These are phyloP conservation scores for Tephrocybe rancida DNA, from an alignment of 768 basidiomycete species.

Conservation along the genomic window DNA sequence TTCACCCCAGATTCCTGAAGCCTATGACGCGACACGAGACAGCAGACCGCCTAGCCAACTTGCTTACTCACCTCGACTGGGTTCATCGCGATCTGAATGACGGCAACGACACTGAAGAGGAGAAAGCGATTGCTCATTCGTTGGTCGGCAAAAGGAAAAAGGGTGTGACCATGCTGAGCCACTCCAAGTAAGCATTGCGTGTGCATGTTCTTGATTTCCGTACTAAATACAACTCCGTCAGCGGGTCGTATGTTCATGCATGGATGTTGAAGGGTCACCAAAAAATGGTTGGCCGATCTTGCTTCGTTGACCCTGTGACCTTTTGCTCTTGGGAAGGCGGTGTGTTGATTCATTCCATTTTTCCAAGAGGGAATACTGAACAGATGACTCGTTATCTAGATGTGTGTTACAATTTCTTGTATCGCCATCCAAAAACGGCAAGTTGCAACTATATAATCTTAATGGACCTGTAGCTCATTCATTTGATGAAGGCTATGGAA, in stretches of 20 bases:
- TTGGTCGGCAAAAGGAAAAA: constrained; percentile 26
- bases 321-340: constrained; percentile 96
- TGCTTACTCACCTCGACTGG: constrained; percentile 71
- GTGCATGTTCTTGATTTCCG: neutral
- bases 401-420: constrained; percentile 91
- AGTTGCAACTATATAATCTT: constrained; percentile 25
- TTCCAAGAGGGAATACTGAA: neutral
- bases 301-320: constrained; percentile 89
- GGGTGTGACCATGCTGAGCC: constrained; percentile 81
- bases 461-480: neutral
- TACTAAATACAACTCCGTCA: constrained; percentile 23
- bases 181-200: constrained; percentile 85
- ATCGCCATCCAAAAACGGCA: constrained; percentile 67
- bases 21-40: constrained; percentile 71
- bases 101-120: constrained; percentile 27
- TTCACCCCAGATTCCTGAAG: constrained; percentile 70
- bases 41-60: constrained; percentile 52
- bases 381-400: constrained; percentile 42
- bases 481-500: constrained; percentile 61
- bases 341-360: constrained; percentile 32
- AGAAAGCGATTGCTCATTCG: constrained; percentile 23
- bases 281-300: constrained; percentile 69
- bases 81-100: constrained; percentile 30
- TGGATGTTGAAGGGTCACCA: constrained; percentile 88
- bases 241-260: constrained; percentile 82